These are phyloP conservation scores for Fusarium torulosum DNA, from an alignment of 2,329 filamentous ascomycete species.

Conservation along the genomic window DNA sequence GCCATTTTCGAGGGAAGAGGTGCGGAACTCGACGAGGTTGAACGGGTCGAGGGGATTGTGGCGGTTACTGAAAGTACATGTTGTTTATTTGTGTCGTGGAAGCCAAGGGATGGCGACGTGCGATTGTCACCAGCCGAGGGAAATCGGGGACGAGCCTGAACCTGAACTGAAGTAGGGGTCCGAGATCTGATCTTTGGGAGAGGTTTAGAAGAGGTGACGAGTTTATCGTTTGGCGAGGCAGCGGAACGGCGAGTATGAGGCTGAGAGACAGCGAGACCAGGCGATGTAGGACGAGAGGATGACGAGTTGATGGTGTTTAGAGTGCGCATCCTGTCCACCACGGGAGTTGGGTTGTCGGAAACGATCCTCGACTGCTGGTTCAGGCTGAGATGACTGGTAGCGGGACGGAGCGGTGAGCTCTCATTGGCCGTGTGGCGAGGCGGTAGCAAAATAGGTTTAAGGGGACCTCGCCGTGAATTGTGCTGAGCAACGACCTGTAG, in stretches of 20 bases:
- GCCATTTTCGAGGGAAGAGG: slow-evolving; percentile 51
- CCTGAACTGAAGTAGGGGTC: slow-evolving; percentile 32
- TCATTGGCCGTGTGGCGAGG: slow-evolving; percentile 40
- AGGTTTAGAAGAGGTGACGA: slow-evolving; percentile 36
- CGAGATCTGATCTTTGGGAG: slow-evolving; percentile 32
- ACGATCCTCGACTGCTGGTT: slow-evolving; percentile 32
- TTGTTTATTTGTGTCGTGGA: slow-evolving; percentile 43
- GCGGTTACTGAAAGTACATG: slow-evolving; percentile 51
- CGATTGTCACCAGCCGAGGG: slow-evolving; percentile 40
- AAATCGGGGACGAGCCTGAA: slow-evolving; percentile 36
- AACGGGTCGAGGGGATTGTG: slow-evolving; percentile 48
- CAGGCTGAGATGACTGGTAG: slow-evolving; percentile 34
- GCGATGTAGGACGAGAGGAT: slow-evolving; percentile 38
- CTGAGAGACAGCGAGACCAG: slow-evolving; percentile 25
- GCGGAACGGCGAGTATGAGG: slow-evolving; percentile 30
- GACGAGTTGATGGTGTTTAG: slow-evolving; percentile 48
- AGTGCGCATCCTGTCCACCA: slow-evolving; percentile 47
- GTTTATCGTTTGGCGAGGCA: slow-evolving; percentile 25
- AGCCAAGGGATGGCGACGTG: slow-evolving; percentile 40
- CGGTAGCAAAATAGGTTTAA: slow-evolving; percentile 35
- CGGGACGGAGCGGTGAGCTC: slow-evolving; percentile 27
- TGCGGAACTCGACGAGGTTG: slow-evolving; percentile 45
- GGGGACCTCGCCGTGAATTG: slow-evolving; percentile 27
- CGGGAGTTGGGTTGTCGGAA: slow-evolving; percentile 32
- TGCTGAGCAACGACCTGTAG: slow-evolving; percentile 11